Conservation (phyloP, 2,329 filamentous ascomycete genomes). For the Plenodomus biglobosus region DNA sequence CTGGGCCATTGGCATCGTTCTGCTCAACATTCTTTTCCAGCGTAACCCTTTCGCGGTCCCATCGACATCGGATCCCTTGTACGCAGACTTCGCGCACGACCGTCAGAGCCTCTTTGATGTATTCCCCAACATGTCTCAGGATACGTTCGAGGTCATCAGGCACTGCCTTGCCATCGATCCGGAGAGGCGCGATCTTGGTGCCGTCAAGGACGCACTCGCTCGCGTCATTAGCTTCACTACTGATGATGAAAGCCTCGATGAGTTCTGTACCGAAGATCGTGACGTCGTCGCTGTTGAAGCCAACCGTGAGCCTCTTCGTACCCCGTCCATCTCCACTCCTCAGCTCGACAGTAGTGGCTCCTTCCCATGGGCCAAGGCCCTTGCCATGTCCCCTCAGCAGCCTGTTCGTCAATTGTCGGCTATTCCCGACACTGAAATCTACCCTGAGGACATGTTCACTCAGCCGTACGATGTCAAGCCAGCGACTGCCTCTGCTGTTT, state of each 20-base stretch:
- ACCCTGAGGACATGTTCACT: slow-evolving; percentile 82
- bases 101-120: slow-evolving; percentile 96
- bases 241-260: slow-evolving; percentile 85
- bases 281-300: slow-evolving; percentile 75
- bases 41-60: slow-evolving; percentile 94
- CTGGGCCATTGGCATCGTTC: slow-evolving; percentile 95
- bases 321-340: slow-evolving; percentile 89
- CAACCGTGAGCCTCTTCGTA: slow-evolving; percentile 92
- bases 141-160: slow-evolving; percentile 91
- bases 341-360: slow-evolving; percentile 72
- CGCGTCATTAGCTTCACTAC: slow-evolving; percentile 90
- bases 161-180: slow-evolving; percentile 92
- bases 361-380: slow-evolving; percentile 92
- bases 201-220: slow-evolving; percentile 74
- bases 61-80: slow-evolving; percentile 86
- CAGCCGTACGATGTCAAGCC: slow-evolving; percentile 77
- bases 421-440: slow-evolving; percentile 77
- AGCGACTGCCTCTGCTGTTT: slow-evolving; percentile 79
- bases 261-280: slow-evolving; percentile 84
- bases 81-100: slow-evolving; percentile 89
- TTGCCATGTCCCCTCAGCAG: slow-evolving; percentile 73
- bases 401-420: slow-evolving; percentile 79
- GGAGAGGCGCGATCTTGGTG: slow-evolving; percentile 77
- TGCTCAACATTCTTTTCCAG: slow-evolving; percentile 95
- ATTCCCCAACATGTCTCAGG: slow-evolving; percentile 97